These are phyloP conservation scores for Knoxdaviesia capensis DNA, from an alignment of 2,329 filamentous ascomycete genomes.

Conservation along the genomic window DNA sequence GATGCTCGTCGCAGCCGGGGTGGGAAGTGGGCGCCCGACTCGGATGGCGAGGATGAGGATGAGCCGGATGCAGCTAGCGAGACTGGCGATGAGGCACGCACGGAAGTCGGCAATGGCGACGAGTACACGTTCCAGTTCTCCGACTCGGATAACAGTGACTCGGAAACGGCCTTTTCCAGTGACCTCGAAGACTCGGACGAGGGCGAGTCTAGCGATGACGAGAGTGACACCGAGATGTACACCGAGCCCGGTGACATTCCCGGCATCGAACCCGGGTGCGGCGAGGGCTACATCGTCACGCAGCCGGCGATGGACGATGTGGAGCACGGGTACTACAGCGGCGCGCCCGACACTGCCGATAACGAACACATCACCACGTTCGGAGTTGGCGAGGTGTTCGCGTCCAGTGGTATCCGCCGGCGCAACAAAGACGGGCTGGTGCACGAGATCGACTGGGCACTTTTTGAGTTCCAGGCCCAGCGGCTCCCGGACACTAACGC, in stretches of 20 bases:
- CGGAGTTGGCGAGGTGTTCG: conserved; percentile 65
- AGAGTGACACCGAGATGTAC: conserved; percentile 29
- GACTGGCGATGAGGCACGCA: conserved; percentile 17
- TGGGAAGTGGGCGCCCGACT: background rate
- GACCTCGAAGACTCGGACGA: conserved; percentile 13
- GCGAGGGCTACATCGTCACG: conserved; percentile 63
- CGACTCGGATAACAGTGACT: conserved; percentile 37
- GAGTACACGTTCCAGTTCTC: conserved; percentile 41
- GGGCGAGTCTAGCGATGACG: conserved; percentile 10
- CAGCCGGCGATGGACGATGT: conserved; percentile 85
- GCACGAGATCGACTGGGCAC: conserved; percentile 90
- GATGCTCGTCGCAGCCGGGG: background rate
- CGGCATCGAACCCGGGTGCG: conserved; percentile 54
- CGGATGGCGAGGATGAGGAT: conserved; percentile 13
- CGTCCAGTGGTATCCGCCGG: conserved; percentile 73
- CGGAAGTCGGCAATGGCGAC: conserved; percentile 17
- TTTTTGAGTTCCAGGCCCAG: conserved; percentile 59
- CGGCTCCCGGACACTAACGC: conserved; percentile 53
- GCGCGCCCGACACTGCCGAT: conserved; percentile 42
- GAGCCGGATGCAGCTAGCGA: conserved; percentile 12
- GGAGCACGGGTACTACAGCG: background rate
- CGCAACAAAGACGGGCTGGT: conserved; percentile 50
- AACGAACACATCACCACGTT: conserved; percentile 71
- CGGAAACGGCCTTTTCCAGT: conserved; percentile 30
- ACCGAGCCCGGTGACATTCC: conserved; percentile 55